These are phyloP conservation scores for Phytophthora macrochlamydospora DNA, from an alignment of 352 stramenopile genomes.

Conservation along the genomic window DNA sequence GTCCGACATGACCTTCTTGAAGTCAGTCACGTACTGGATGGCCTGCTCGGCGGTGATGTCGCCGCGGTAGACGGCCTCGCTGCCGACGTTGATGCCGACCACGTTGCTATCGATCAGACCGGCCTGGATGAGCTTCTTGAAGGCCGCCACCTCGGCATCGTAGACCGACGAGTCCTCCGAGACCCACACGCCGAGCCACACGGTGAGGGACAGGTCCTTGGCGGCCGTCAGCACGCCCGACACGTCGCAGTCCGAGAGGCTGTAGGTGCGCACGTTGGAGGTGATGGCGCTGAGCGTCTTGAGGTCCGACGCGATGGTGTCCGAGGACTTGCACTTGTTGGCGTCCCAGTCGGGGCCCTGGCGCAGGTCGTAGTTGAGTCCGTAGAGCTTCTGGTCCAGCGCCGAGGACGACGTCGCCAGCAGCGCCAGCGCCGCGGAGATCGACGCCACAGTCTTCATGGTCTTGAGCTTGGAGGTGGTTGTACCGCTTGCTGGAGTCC, in stretches of 20 bases:
- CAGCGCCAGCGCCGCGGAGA: slow-evolving; percentile 36
- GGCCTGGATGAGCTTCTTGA: slow-evolving; percentile 64
- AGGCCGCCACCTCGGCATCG: slow-evolving; percentile 63
- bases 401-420: slow-evolving; percentile 41
- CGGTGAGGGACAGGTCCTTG: slow-evolving; percentile 71
- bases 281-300: slow-evolving; percentile 68
- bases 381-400: slow-evolving; percentile 78
- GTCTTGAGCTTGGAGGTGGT: neutral
- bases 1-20: slow-evolving; percentile 70
- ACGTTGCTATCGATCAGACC: slow-evolving; percentile 79
- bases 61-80: slow-evolving; percentile 78
- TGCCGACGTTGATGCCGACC: slow-evolving; percentile 86
- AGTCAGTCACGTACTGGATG: slow-evolving; percentile 73
- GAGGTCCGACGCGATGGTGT: slow-evolving; percentile 72
- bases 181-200: slow-evolving; percentile 88
- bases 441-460: slow-evolving; percentile 32
- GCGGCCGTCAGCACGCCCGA: slow-evolving; percentile 65
- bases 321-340: slow-evolving; percentile 73
- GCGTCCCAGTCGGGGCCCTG: slow-evolving; percentile 81
- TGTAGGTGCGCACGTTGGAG: slow-evolving; percentile 83
- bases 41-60: slow-evolving; percentile 76
- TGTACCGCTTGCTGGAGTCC: neutral
- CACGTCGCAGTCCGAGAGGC: slow-evolving; percentile 79
- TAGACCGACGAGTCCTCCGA: slow-evolving; percentile 66
- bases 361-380: slow-evolving; percentile 86